phyloP scores from a whole-genome alignment of 495 filamentous ascomycete species.

The Hyaloscypha variabilis region DNA sequence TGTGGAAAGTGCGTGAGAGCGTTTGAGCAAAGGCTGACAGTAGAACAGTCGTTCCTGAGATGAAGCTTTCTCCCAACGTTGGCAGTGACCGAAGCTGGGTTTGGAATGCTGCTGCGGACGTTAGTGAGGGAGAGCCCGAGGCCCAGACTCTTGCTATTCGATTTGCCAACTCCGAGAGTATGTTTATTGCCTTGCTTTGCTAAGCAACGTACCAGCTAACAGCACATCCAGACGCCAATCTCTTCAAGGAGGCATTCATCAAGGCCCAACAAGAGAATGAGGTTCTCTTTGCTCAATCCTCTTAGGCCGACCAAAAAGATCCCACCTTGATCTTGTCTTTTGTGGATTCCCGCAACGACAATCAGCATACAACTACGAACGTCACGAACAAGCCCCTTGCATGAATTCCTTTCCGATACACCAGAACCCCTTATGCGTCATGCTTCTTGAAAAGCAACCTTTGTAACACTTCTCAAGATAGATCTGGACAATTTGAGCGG shows the following conservation, averaged over 20 bases:
- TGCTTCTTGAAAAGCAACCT: constrained; percentile 18
- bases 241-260: constrained; percentile 97
- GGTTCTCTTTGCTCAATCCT: constrained; percentile 68
- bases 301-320: constrained; percentile 20
- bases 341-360: constrained; percentile 16
- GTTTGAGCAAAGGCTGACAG: neutral
- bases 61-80: constrained; percentile 97
- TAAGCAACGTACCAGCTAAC: constrained; percentile 26
- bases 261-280: constrained; percentile 98
- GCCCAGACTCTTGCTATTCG: constrained; percentile 95
- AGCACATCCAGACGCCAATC: constrained; percentile 77
- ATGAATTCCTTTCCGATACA: constrained; percentile 23
- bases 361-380: constrained; percentile 21
- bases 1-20: constrained; percentile 34
- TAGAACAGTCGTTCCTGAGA: constrained; percentile 79
- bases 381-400: constrained; percentile 28
- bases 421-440: constrained; percentile 24
- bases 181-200: constrained; percentile 39
- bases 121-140: constrained; percentile 97
- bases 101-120: constrained; percentile 97
- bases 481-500: constrained; percentile 19
- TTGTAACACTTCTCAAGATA: constrained; percentile 16
- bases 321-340: constrained; percentile 4
- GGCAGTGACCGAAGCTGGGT: constrained; percentile 99
- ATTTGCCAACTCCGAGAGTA: constrained; percentile 97